A percentile compares a stretch with the other conserved stretches of the same genome.
Conservation (phyloP, 2,329 filamentous ascomycete species). For the Curvularia lunata region DNA sequence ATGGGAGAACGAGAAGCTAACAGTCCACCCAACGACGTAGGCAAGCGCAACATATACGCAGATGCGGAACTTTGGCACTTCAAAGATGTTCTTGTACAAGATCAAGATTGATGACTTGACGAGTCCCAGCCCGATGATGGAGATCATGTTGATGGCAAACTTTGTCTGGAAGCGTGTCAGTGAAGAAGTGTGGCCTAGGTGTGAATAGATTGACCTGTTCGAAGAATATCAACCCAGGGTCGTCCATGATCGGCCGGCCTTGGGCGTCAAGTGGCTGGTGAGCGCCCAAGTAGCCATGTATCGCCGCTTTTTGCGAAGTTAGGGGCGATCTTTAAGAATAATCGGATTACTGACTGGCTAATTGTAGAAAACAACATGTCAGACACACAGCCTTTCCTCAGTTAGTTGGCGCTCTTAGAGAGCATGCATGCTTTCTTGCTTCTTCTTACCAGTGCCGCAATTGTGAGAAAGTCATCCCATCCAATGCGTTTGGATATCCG, state of each 20-base stretch:
- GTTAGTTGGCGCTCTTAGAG: constrained; percentile 8
- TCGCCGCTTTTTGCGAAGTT: constrained; percentile 17
- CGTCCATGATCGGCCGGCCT: constrained; percentile 31
- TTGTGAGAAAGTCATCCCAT: constrained; percentile 32
- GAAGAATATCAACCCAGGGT: constrained; percentile 33
- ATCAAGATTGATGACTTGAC: constrained; percentile 41
- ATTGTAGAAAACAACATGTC: constrained; percentile 28
- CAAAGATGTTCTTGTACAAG: constrained; percentile 41
- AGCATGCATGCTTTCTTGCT: neutral
- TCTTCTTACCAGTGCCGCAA: constrained; percentile 30
- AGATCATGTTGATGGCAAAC: constrained; percentile 37
- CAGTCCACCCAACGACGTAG: constrained; percentile 32
- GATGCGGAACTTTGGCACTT: constrained; percentile 27
- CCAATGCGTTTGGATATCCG: constrained; percentile 24
- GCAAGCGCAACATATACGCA: constrained; percentile 29
- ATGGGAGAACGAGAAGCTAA: constrained; percentile 33
- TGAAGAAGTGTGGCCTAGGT: neutral
- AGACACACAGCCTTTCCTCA: constrained; percentile 23
- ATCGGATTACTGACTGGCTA: constrained; percentile 23
- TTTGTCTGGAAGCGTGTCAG: constrained; percentile 28
- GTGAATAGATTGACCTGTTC: constrained; percentile 19
- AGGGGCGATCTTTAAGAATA: neutral
- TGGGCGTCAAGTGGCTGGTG: constrained; percentile 29
- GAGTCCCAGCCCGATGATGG: constrained; percentile 34
- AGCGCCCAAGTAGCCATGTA: constrained; percentile 30